Base-by-base conservation (phyloP, 371 early-diverging fungal species). In the Batkoa obscura region DNA sequence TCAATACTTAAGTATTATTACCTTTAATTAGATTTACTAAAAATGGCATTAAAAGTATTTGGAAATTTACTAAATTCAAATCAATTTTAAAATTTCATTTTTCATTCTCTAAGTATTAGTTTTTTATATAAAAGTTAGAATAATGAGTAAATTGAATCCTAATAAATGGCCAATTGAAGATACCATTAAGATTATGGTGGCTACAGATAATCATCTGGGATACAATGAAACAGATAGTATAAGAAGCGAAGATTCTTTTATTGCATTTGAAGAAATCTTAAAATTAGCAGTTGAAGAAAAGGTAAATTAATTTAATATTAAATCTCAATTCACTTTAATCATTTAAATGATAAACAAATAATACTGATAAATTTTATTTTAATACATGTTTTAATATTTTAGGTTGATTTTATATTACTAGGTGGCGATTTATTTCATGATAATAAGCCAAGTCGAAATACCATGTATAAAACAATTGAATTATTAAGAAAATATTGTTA, bases 341-440 rank as follows among this genome's bases (percentile, higher is more conserved):
- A n/a, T n/a, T n/a, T n/a, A n/a, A n/a, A n/a, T n/a, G n/a, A n/a
- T n/a, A n/a, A n/a, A n/a, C n/a, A n/a, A n/a, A n/a, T n/a, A n/a
- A n/a, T n/a, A n/a, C n/a, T n/a, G n/a, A n/a, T n/a, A n/a, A n/a
- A n/a, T n/a, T n/a, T n/a, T n/a, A n/a, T n/a, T n/a, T n/a, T n/a
- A n/a, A n/a, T n/a, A n/a, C n/a, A n/a, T 34, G 30, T 39, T 58
- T 2, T 45, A 32, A 4, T 9, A 2, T 3, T 34, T 36, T 37
- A 85, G 70, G 96, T 87, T 6, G 98, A 98, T 71, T 81, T 98
- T 68, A 73, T 99, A 2, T 67, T 99, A 30, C 77, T 98, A n/a
- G 97, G 95, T 12, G 99, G 99, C 15, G 99, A 99, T 72, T 75
- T 99, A 30, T 99, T 98, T 68, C 98, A 99, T 64, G 90, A 96